phyloP scores from a whole-genome alignment of 2,329 filamentous ascomycete genomes.

The Arachnopeziza araneosa region DNA sequence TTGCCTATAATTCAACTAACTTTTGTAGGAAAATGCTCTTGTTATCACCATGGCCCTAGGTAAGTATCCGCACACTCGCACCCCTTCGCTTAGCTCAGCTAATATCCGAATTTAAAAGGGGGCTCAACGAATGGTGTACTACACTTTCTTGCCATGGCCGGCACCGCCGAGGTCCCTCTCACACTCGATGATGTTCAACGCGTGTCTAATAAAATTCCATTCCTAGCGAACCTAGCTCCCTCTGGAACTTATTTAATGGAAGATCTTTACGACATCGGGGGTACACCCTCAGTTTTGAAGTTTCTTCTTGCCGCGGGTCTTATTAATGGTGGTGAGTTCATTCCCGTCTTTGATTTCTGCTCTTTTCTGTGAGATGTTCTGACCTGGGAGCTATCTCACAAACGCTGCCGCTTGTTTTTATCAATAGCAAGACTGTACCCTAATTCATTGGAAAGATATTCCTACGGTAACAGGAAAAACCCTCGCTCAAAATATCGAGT shows the following conservation, averaged over 20 bases:
- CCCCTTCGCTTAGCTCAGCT: neutral
- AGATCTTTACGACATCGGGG: constrained; percentile 80
- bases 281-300: constrained; percentile 81
- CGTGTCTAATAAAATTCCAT: constrained; percentile 64
- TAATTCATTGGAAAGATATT: constrained; percentile 38
- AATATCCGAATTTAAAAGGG: constrained; percentile 3
- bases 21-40: constrained; percentile 54
- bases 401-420: no score
- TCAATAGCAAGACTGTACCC: no score
- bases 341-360: no score
- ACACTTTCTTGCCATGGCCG: constrained; percentile 67
- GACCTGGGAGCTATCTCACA: no score
- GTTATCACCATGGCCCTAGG: constrained; percentile 71
- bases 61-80: neutral
- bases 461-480: constrained; percentile 81
- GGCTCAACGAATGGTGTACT: constrained; percentile 67
- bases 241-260: constrained; percentile 83
- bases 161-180: constrained; percentile 59
- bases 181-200: constrained; percentile 65
- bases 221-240: constrained; percentile 68
- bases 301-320: constrained; percentile 70
- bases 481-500: constrained; percentile 72
- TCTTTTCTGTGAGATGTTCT: no score
- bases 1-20: no score
- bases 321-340: constrained; percentile 55